Conservation (phyloP, 2,329 filamentous ascomycete species). For the Alternaria sp. region DNA sequence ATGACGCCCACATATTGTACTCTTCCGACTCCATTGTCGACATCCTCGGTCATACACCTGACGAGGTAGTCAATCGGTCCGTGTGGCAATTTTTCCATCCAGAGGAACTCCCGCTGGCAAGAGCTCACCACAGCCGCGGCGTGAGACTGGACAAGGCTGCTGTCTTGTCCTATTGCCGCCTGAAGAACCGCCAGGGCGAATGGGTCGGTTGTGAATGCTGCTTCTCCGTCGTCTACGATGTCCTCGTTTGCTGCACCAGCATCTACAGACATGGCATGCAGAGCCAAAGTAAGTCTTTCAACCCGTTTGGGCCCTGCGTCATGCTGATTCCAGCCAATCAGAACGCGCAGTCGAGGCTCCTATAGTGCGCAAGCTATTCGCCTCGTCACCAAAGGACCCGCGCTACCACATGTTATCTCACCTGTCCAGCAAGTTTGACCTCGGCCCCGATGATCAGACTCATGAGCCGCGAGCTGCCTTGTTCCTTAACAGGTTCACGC, state of each 20-base stretch:
- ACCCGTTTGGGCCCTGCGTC: not conserved
- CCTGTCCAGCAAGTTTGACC: slow-evolving; percentile 77
- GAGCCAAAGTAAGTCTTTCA: slow-evolving; percentile 71
- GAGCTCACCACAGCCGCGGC: slow-evolving; percentile 73
- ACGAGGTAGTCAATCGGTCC: slow-evolving; percentile 76
- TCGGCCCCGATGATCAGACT: slow-evolving; percentile 60
- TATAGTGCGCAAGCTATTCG: slow-evolving; percentile 78
- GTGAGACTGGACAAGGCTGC: slow-evolving; percentile 83
- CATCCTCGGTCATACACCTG: slow-evolving; percentile 78
- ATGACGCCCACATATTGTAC: slow-evolving; percentile 80
- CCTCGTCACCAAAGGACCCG: slow-evolving; percentile 80
- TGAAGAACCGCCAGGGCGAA: slow-evolving; percentile 70
- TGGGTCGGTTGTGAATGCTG: slow-evolving; percentile 87
- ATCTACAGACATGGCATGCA: slow-evolving; percentile 73
- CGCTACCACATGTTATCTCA: slow-evolving; percentile 90
- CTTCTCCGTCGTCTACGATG: slow-evolving; percentile 87
- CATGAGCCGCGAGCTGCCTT: slow-evolving; percentile 83
- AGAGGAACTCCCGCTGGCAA: slow-evolving; percentile 77
- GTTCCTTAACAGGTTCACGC: slow-evolving; percentile 85
- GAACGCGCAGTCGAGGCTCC: slow-evolving; percentile 79
- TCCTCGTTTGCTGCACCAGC: slow-evolving; percentile 82
- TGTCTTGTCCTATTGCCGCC: slow-evolving; percentile 78
- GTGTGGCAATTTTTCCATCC: slow-evolving; percentile 88
- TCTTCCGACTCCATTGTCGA: slow-evolving; percentile 83
- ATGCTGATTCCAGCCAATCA: slow-evolving; percentile 47